A percentile compares a stretch with the other conserved stretches of the same genome.
phyloP scores from a whole-genome alignment of 768 basidiomycete genomes.

The Suillus spraguei region DNA sequence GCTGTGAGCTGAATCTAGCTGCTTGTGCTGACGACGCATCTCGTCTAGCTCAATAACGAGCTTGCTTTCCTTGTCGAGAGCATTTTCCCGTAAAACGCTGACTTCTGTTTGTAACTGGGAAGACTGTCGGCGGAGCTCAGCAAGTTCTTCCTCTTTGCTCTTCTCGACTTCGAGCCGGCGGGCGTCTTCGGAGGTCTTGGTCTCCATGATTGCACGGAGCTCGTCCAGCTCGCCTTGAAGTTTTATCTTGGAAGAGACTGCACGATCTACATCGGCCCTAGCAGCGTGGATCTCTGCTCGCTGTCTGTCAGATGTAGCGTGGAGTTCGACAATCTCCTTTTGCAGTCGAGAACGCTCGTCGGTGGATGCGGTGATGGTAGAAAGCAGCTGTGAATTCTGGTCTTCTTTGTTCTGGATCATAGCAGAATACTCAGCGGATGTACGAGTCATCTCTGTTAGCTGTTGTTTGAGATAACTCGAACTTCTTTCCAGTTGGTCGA shows the following conservation, averaged over 20 bases:
- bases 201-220: constrained; percentile 78
- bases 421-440: constrained; percentile 71
- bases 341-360: constrained; percentile 54
- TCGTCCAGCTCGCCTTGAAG: constrained; percentile 86
- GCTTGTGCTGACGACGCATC: constrained; percentile 57
- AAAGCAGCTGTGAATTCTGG: constrained; percentile 55
- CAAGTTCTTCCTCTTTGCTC: constrained; percentile 85
- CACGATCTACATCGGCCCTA: constrained; percentile 53
- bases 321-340: constrained; percentile 68
- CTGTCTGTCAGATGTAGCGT: constrained; percentile 67
- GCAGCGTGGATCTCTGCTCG: constrained; percentile 62
- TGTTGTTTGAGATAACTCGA: constrained; percentile 75
- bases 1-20: constrained; percentile 60
- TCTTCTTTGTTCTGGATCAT: constrained; percentile 80
- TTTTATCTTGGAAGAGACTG: constrained; percentile 50
- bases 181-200: constrained; percentile 85
- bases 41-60: constrained; percentile 77
- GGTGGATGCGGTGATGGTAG: constrained; percentile 57
- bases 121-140: constrained; percentile 66
- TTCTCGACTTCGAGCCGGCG: constrained; percentile 83
- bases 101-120: constrained; percentile 66
- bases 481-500: constrained; percentile 65
- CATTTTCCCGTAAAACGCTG: constrained; percentile 58
- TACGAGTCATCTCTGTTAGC: constrained; percentile 74
- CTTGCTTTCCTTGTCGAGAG: constrained; percentile 69